Base-by-base conservation (phyloP, 192 early-diverging fungal genomes). In the Coemansia sp. region DNA sequence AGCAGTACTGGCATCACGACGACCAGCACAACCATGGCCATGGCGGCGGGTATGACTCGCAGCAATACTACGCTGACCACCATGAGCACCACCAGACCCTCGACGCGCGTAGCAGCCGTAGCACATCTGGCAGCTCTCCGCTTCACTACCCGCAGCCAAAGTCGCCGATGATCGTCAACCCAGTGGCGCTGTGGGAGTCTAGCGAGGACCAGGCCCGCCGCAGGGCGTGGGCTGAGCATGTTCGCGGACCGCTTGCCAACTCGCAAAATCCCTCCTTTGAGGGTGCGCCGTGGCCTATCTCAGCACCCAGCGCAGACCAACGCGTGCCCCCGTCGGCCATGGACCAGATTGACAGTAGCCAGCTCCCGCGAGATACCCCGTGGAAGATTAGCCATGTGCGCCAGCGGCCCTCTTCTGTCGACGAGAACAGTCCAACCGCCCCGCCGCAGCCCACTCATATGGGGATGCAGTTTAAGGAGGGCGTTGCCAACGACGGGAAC, bases 321-420 rank as follows among this genome's bases (percentile, higher is more conserved):
- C 61, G 35, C 18, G 42, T 65, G 11, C 64, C 65, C 16, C 67
- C 59, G 0, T 68, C 66, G 5, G 39, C 73, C 2, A 76, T 82
- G 70, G 73, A 82, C 20, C 58, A 70, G 9, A 70, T 82, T 25
- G 79, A 82, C 39, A 82, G 79, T 60, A 82, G 79, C 21, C 70
- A 64, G 31, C 73, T 82, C 25, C 79, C 79, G 7, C 67, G 16
- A 23, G 79, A 82, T 2, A 82, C 73, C 0, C 79, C 79, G 4
- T 82, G 79, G 79, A 82, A 82, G 62, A 66, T 82, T 43, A 72
- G 79, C 39, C 79, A 82, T 68, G 79, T 82, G 23, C 79, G 79
- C 14, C 79, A 82, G 34, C 70, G 79, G 36, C 66, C 48, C 3
- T 28, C 52, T 53, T 7, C 36, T 3, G 41, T n/a, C 1, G 66